Evolutionary conservation across 441 rosid species (phyloP).

Genomic region (Macaranga tanarius): DNA sequence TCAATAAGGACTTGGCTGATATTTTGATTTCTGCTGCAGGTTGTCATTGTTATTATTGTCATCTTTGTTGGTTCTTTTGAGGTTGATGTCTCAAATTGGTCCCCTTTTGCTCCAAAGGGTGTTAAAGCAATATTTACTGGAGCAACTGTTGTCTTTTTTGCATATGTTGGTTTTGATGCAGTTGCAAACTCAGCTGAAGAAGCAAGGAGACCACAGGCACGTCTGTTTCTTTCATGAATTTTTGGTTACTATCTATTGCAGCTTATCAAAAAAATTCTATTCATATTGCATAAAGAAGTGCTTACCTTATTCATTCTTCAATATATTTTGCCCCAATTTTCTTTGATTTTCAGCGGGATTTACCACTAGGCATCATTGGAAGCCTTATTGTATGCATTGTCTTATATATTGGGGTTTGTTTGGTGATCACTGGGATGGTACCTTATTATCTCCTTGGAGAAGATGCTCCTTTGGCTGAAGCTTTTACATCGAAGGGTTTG

Average conservation of each 20-base stretch:
- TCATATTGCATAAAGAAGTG: background rate
- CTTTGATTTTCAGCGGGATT: conserved; percentile 62
- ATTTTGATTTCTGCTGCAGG: conserved; percentile 41
- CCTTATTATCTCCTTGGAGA: conserved; percentile 74
- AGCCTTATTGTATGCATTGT: conserved; percentile 79
- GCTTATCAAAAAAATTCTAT: background rate
- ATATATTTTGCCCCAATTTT: conserved; percentile 17
- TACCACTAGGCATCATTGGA: conserved; percentile 86
- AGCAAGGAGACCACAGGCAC: conserved; percentile 83
- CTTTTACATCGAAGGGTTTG: conserved; percentile 83
- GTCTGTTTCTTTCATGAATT: conserved; percentile 14
- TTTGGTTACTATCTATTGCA: conserved; percentile 3
- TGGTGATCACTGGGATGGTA: conserved; percentile 94
- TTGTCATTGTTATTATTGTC: conserved; percentile 74
- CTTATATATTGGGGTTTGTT: conserved; percentile 77
- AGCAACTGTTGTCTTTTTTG: conserved; percentile 91
- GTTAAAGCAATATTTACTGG: conserved; percentile 75
- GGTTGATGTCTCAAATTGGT: conserved; percentile 86
- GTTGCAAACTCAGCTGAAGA: conserved; percentile 98
- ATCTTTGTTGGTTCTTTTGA: conserved; percentile 78
- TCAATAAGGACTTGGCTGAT: background rate
- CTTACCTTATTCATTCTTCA: conserved; percentile 8
- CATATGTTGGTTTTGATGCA: conserved; percentile 99
- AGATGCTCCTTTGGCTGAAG: conserved; percentile 90
- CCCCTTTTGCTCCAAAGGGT: conserved; percentile 93